These are phyloP conservation scores for Spathaspora arborariae DNA, from an alignment of 805 yeast genomes.

Conservation along the genomic window DNA sequence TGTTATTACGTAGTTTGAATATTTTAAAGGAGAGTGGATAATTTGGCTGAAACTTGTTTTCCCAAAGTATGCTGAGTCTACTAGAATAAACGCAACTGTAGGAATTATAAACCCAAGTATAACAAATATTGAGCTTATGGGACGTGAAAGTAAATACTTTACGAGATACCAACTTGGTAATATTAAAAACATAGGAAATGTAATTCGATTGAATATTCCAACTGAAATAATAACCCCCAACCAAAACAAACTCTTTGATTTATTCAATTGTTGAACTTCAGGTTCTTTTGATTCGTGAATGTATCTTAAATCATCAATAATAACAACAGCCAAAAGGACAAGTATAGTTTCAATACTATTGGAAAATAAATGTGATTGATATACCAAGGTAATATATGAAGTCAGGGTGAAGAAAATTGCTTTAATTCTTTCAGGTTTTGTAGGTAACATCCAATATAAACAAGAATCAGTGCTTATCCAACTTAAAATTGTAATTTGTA, in stretches of 20 bases:
- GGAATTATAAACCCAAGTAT: constrained; percentile 31
- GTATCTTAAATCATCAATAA: constrained; percentile 43
- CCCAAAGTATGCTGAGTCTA: constrained; percentile 52
- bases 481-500: constrained; percentile 40
- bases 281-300: constrained; percentile 11
- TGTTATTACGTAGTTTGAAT: constrained; percentile 46
- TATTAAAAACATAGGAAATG: constrained; percentile 72
- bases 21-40: constrained; percentile 6
- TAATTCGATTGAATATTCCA: constrained; percentile 82
- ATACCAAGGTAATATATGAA: constrained; percentile 68
- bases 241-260: constrained; percentile 11
- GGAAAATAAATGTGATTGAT: constrained; percentile 87
- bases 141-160: constrained; percentile 36
- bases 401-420: constrained; percentile 49
- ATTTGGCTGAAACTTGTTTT: neutral
- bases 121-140: constrained; percentile 25
- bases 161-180: constrained; percentile 54
- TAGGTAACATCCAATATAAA: constrained; percentile 44
- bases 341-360: constrained; percentile 73
- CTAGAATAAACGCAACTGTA: constrained; percentile 33
- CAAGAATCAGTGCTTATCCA: constrained; percentile 39
- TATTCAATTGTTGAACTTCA: neutral
- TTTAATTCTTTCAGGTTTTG: constrained; percentile 46
- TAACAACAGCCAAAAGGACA: constrained; percentile 46
- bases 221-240: constrained; percentile 52